Percentiles rank a stretch among this genome's conserved stretches.
Conservation (phyloP, 768 basidiomycete species). For the Multifurca ochricompacta region DNA sequence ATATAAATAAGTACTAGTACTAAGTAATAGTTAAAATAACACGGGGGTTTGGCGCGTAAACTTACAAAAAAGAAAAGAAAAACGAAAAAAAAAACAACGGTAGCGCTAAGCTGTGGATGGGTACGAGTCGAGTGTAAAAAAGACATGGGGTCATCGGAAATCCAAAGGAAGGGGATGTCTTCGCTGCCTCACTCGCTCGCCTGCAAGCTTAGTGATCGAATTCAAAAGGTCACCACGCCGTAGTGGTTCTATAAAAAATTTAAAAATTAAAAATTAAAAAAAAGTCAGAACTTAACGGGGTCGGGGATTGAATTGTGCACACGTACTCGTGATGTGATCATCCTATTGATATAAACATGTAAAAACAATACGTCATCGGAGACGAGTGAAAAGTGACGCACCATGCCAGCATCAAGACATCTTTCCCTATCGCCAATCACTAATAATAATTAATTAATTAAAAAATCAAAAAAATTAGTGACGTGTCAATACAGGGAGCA, state of each 20-base stretch:
- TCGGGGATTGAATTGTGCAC: not conserved
- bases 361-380: not conserved
- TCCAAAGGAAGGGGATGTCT: conserved; percentile 7
- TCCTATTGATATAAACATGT: conserved; percentile 31
- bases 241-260: conserved; percentile 64
- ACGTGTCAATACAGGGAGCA: not conserved
- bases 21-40: no score
- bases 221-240: conserved; percentile 74
- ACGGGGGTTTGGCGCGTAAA: no score
- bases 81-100: not conserved
- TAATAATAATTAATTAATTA: conserved; percentile 27
- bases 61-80: no score
- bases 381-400: conserved; percentile 5
- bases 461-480: conserved; percentile 17
- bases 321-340: conserved; percentile 75
- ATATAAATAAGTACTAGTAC: no score
- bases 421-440: conserved; percentile 86
- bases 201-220: conserved; percentile 72
- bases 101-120: not conserved
- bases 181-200: conserved; percentile 39
- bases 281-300: no score
- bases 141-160: not conserved
- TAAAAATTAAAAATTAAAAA: no score
- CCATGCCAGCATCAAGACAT: conserved; percentile 69
- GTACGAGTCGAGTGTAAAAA: not conserved